Evolutionary conservation across 164 flowering plant genomes (phyloP).

Genomic region (Stephania yunnanensis): DNA sequence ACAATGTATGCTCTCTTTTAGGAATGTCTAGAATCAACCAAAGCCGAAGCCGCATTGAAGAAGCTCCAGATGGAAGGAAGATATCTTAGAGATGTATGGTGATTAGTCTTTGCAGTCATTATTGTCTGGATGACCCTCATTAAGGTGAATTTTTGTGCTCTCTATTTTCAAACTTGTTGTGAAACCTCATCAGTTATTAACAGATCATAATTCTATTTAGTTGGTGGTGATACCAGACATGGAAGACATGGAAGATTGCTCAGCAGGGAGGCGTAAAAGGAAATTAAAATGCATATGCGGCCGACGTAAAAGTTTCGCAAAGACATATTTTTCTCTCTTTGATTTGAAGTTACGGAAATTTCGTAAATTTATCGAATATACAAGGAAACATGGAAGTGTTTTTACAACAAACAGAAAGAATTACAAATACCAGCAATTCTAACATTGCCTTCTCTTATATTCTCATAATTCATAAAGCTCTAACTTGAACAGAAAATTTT

Average conservation of each 20-base stretch:
- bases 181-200: not conserved
- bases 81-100: conserved; percentile 77
- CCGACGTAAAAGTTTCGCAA: not conserved
- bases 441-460: not conserved
- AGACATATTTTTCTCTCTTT: not conserved
- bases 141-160: not conserved
- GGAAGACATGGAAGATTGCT: not conserved
- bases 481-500: too few relatives aligned
- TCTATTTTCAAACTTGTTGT: not conserved
- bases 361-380: too few relatives aligned
- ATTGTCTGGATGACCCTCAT: not conserved
- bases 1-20: conserved; percentile 17
- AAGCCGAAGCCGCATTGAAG: conserved; percentile 60
- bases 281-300: not conserved
- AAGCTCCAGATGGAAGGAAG: conserved; percentile 66
- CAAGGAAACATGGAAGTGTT: not conserved
- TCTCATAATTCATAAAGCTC: too few relatives aligned
- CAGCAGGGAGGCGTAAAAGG: not conserved
- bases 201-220: not conserved
- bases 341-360: too few relatives aligned
- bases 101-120: conserved; percentile 11
- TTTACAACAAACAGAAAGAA: not conserved
- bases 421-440: not conserved
- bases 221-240: not conserved
- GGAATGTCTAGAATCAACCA: conserved; percentile 44